Percentiles rank a stretch among this genome's conserved stretches.
These are phyloP conservation scores for Suillus fuscotomentosus DNA, from an alignment of 768 basidiomycete genomes.

Conservation along the genomic window DNA sequence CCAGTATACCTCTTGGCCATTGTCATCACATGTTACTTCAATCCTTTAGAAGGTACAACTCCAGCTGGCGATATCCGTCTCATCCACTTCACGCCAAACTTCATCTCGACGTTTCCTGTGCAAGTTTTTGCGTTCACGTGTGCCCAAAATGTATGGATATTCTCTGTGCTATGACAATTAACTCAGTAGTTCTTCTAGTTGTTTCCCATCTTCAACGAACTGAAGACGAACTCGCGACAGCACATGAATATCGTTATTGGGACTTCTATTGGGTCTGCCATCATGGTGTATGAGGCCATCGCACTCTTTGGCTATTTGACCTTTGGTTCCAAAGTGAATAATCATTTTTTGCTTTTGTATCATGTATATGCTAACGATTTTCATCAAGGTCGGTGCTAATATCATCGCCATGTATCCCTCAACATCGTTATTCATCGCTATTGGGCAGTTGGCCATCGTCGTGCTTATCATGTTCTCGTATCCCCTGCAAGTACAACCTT, in stretches of 20 bases:
- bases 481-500: constrained; percentile 92
- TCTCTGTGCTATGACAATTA: constrained; percentile 4
- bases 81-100: constrained; percentile 73
- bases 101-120: constrained; percentile 86
- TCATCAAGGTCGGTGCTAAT: constrained; percentile 74
- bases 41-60: constrained; percentile 64
- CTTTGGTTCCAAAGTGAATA: constrained; percentile 77
- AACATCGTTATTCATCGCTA: constrained; percentile 87
- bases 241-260: constrained; percentile 89
- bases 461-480: constrained; percentile 90
- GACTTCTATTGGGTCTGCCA: constrained; percentile 82
- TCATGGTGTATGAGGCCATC: constrained; percentile 84
- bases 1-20: constrained; percentile 76
- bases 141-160: constrained; percentile 75
- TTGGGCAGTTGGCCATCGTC: constrained; percentile 92
- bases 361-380: not conserved
- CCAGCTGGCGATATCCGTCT: constrained; percentile 65
- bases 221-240: constrained; percentile 73
- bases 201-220: constrained; percentile 93
- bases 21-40: constrained; percentile 78
- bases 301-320: constrained; percentile 90
- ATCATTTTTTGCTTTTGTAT: constrained; percentile 1
- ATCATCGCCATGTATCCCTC: constrained; percentile 94
- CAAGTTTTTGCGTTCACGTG: constrained; percentile 94
- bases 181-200: constrained; percentile 46